Conservation (phyloP, 2,329 filamentous ascomycete species). For the Teratosphaeria gauchensis region DNA sequence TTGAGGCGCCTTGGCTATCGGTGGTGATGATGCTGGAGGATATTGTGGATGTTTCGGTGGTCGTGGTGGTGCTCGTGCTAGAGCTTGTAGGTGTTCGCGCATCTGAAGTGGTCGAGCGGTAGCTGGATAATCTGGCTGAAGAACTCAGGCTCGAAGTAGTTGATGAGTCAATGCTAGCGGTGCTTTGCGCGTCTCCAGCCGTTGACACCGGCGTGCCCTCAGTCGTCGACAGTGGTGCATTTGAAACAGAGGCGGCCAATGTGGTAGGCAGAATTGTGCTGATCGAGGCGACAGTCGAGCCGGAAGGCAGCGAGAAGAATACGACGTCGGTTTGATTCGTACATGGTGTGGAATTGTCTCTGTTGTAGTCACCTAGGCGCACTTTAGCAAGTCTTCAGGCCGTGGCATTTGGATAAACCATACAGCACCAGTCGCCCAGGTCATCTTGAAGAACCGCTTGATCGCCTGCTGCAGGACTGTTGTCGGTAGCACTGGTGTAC, state of each 20-base stretch:
- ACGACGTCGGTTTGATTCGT: constrained; percentile 6
- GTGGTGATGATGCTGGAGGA: constrained; percentile 1
- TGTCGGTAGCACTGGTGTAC: constrained; percentile 1
- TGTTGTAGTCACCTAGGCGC: constrained; percentile 10
- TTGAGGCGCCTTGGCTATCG: not conserved
- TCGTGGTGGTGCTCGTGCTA: constrained; percentile 1
- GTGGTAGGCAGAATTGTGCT: constrained; percentile 6
- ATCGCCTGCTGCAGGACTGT: constrained; percentile 18
- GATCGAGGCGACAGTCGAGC: constrained; percentile 11
- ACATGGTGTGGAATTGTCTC: constrained; percentile 12
- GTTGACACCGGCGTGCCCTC: not conserved
- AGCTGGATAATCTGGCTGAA: not conserved
- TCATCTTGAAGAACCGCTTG: constrained; percentile 23
- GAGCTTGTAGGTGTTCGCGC: not conserved
- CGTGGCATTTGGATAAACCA: not conserved
- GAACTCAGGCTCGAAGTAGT: not conserved
- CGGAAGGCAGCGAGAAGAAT: constrained; percentile 10
- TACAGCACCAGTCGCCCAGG: constrained; percentile 24
- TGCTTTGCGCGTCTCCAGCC: not conserved
- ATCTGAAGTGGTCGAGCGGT: not conserved
- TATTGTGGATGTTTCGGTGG: not conserved
- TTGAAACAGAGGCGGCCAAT: not conserved
- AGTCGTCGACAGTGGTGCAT: not conserved
- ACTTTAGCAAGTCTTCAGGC: not conserved
- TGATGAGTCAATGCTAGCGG: not conserved